Evolutionary conservation across 2,329 filamentous ascomycete species (phyloP), one percentile per base, ranked within the genome.

Genomic region (Orbilia brochopaga): DNA sequence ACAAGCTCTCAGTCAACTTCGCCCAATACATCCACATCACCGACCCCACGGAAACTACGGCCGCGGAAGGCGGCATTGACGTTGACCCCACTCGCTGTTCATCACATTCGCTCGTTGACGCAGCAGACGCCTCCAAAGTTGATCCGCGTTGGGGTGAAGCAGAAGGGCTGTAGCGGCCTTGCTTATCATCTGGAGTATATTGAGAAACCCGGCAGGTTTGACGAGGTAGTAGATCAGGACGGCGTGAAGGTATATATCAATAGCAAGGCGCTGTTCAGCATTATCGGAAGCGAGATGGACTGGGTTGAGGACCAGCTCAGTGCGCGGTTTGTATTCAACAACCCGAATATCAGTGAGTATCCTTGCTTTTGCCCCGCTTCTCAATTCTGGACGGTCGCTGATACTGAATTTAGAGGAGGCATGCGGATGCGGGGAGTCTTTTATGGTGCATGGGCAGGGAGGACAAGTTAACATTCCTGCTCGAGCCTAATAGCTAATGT

Each of bases 261-360:
- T 80, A 96, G 91, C 83, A 97, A 97, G 83, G 94, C 94, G 46
- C 82, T 99, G 55, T 92, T 99, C 79, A 97, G 93, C 80, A 97
- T 99, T 60, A 97, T 99, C 77, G 94, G 94, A 3, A 96, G 90
- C 78, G 93, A 97, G 81, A 99, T 99, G 94, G 94, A 99, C 78
- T 99, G 93, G 92, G 85, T 93, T 10, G 92, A 97, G 81, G 94
- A 97, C 77, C 96, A 96, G 82, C 82, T 99, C 74, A 96, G 89
- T 79, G 86, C 92, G 80, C 85, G 90, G 75, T 99, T 99, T 80
- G 88, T 96, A 56, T 99, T 99, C 81, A 88, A 87, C 79, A 99
- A 99, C 79, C 94, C 94, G 1, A 99, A 99, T 78, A 97, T 97
- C 79, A 99, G 92, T 96, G 82, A 86, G 92, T 44, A 17, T 50